A percentile compares a stretch with the other conserved stretches of the same genome.
Evolutionary conservation across 768 basidiomycete genomes (phyloP).

Genomic region (Fomitopsis pulvina): DNA sequence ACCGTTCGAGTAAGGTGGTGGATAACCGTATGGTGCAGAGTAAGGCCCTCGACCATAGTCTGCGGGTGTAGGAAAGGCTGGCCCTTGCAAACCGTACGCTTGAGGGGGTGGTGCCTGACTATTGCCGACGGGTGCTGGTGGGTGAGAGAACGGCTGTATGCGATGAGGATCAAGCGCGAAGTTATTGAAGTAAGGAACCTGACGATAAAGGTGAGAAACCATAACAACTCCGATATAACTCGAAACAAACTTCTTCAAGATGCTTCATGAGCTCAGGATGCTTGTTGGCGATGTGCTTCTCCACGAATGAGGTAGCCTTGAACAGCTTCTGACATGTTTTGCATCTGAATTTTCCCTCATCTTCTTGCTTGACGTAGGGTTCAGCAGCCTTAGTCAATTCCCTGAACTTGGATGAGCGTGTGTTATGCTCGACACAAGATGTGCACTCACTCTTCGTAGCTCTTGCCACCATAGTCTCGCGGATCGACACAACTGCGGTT

Average conservation of each 20-base stretch:
- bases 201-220: slow-evolving; percentile 1
- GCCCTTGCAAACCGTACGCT: slow-evolving; percentile 74
- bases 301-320: slow-evolving; percentile 94
- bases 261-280: slow-evolving; percentile 80
- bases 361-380: slow-evolving; percentile 86
- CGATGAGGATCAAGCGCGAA: slow-evolving; percentile 95
- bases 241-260: slow-evolving; percentile 69
- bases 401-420: slow-evolving; percentile 34
- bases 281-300: slow-evolving; percentile 96
- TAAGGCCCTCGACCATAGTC: slow-evolving; percentile 36
- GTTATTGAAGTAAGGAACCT: slow-evolving; percentile 91
- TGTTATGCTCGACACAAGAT: background rate
- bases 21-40: slow-evolving; percentile 35
- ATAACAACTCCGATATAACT: background rate
- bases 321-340: slow-evolving; percentile 96
- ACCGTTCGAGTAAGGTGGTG: slow-evolving; percentile 32
- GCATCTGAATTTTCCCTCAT: slow-evolving; percentile 95
- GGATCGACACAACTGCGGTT: slow-evolving; percentile 78
- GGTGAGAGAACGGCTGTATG: slow-evolving; percentile 79
- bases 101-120: slow-evolving; percentile 74
- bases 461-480: slow-evolving; percentile 84
- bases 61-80: slow-evolving; percentile 26
- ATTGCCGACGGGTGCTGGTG: slow-evolving; percentile 62
- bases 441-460: slow-evolving; percentile 72
- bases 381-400: slow-evolving; percentile 77